Conservation (phyloP, 805 yeast genomes). For the Spathaspora boniae region DNA sequence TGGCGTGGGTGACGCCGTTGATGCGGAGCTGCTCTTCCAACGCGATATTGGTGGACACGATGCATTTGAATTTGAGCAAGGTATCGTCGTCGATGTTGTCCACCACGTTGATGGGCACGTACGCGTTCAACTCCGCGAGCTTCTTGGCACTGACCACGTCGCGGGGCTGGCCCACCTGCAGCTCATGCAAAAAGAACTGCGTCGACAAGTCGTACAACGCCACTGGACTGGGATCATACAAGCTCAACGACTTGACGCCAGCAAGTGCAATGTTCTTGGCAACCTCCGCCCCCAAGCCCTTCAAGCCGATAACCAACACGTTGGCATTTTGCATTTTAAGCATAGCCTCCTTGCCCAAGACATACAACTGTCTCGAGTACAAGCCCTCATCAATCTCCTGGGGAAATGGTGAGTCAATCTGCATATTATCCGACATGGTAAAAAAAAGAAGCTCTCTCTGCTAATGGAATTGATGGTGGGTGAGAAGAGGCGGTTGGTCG, state of each 20-base stretch:
- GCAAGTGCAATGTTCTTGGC: slow-evolving; percentile 96
- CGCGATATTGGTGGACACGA: slow-evolving; percentile 75
- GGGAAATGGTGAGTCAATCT: slow-evolving; percentile 39
- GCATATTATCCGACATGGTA: slow-evolving; percentile 29
- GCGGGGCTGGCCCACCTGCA: slow-evolving; percentile 74
- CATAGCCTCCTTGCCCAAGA: slow-evolving; percentile 98
- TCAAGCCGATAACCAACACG: slow-evolving; percentile 85
- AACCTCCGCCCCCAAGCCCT: slow-evolving; percentile 92
- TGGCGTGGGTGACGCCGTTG: slow-evolving; percentile 69
- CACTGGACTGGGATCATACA: slow-evolving; percentile 78
- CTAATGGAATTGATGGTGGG: no score
- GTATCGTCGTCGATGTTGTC: slow-evolving; percentile 51
- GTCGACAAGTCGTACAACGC: slow-evolving; percentile 73
- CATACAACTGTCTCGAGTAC: slow-evolving; percentile 95
- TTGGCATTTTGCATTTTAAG: slow-evolving; percentile 90
- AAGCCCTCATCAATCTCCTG: slow-evolving; percentile 81
- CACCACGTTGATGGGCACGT: slow-evolving; percentile 79
- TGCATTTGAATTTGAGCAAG: slow-evolving; percentile 64
- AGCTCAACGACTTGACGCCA: slow-evolving; percentile 87
- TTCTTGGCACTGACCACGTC: slow-evolving; percentile 67
- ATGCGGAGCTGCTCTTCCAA: slow-evolving; percentile 73
- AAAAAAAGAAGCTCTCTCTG: no score
- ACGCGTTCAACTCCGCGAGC: slow-evolving; percentile 80
- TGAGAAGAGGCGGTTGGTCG: no score
- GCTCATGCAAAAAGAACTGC: slow-evolving; percentile 75